Percentiles rank a stretch among this genome's conserved stretches.
phyloP scores from a whole-genome alignment of 768 basidiomycete genomes.

The Rhodotorula toruloides region DNA sequence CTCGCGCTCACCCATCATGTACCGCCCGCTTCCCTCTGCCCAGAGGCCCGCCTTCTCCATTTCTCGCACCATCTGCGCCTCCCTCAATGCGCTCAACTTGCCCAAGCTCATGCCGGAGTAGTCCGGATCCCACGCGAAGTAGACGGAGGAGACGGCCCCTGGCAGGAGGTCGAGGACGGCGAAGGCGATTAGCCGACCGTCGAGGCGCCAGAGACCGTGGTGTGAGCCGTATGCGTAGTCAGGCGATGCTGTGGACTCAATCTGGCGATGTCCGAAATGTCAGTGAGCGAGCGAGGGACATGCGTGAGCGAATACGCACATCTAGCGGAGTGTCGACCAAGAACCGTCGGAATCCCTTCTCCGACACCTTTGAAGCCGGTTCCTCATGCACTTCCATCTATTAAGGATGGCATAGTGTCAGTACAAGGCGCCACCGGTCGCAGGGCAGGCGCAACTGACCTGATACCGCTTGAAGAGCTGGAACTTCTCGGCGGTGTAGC shows the following conservation, averaged over 20 bases:
- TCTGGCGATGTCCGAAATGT: background rate
- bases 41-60: constrained; percentile 64
- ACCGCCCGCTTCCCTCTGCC: constrained; percentile 54
- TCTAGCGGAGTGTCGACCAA: constrained; percentile 70
- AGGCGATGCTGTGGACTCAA: constrained; percentile 57
- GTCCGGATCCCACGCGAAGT: constrained; percentile 77
- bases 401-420: constrained; percentile 42
- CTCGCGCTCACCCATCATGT: constrained; percentile 71
- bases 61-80: constrained; percentile 67
- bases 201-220: constrained; percentile 79
- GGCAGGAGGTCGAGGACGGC: constrained; percentile 88
- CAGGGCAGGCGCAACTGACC: too few species aligned
- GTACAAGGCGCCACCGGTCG: too few species aligned
- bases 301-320: constrained; percentile 50
- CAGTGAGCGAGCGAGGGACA: background rate
- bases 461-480: constrained; percentile 69
- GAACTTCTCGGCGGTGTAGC: constrained; percentile 75
- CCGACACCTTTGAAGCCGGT: constrained; percentile 46
- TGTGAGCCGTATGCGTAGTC: constrained; percentile 75
- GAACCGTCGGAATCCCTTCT: constrained; percentile 53
- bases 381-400: constrained; percentile 67
- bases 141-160: constrained; percentile 70
- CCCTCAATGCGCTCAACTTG: constrained; percentile 83
- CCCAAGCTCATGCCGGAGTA: constrained; percentile 70
- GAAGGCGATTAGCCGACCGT: constrained; percentile 75